Evolutionary conservation across 306 rosid genomes (phyloP).

Genomic region (Crataegus laevigata): DNA sequence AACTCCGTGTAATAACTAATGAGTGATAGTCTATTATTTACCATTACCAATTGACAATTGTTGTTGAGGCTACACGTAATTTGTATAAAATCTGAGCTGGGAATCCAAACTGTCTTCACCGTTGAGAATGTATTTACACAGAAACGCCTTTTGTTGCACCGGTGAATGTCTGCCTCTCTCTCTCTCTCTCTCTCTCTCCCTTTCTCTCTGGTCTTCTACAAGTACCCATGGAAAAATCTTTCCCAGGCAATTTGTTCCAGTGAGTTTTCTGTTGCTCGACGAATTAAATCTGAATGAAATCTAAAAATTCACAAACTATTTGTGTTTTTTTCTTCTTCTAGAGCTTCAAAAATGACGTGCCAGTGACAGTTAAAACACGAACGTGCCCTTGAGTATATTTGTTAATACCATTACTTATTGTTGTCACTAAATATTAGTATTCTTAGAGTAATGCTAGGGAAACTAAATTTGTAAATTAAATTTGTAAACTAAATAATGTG

Average conservation of each 20-base stretch:
- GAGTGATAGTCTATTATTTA: slow-evolving; percentile 3
- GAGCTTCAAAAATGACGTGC: neutral
- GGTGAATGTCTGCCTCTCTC: neutral
- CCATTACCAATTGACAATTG: slow-evolving; percentile 11
- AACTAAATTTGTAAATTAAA: no score
- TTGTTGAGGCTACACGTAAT: slow-evolving; percentile 49
- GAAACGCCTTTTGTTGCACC: slow-evolving; percentile 1
- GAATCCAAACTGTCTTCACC: slow-evolving; percentile 36
- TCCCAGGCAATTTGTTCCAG: neutral
- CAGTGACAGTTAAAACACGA: no score
- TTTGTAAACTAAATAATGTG: no score
- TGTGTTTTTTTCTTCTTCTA: neutral
- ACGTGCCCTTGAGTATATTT: no score
- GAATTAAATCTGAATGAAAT: no score
- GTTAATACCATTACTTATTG: no score
- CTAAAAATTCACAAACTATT: neutral
- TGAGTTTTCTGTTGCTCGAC: neutral
- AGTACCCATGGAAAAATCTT: neutral
- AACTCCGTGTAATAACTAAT: slow-evolving; percentile 1
- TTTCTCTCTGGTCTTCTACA: neutral
- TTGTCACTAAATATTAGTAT: no score
- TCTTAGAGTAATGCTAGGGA: no score
- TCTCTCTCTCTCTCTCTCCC: neutral
- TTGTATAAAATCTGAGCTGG: slow-evolving; percentile 79
- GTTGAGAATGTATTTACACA: slow-evolving; percentile 24